Evolutionary conservation across 2,329 filamentous ascomycete species (phyloP).

Genomic region (Spiromastix sp.): DNA sequence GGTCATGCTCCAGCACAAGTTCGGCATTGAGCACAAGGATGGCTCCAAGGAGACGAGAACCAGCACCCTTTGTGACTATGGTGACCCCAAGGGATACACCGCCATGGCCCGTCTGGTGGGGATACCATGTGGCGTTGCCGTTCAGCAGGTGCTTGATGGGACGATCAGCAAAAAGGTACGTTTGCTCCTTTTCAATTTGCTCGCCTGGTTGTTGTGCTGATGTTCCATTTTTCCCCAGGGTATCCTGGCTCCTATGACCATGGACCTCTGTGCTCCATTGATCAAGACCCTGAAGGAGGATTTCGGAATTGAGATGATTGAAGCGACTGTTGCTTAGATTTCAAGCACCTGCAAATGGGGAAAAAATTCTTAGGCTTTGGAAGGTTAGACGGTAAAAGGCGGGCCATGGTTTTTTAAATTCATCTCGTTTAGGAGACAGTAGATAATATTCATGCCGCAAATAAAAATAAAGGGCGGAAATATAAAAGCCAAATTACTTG

Average conservation of each 20-base stretch:
- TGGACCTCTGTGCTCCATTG: constrained; percentile 60
- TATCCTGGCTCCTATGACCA: constrained; percentile 65
- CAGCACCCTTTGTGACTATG: constrained; percentile 74
- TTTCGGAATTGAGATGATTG: constrained; percentile 61
- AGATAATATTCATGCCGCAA: too few relatives aligned
- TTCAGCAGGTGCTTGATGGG: constrained; percentile 67
- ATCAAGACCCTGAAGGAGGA: constrained; percentile 70
- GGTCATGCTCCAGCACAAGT: constrained; percentile 55
- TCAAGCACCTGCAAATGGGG: too few relatives aligned
- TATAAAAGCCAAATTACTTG: too few relatives aligned
- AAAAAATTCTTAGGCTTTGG: too few relatives aligned
- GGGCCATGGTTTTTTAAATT: too few relatives aligned
- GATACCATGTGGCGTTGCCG: constrained; percentile 63
- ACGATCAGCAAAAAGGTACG: constrained; percentile 53
- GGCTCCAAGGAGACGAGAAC: constrained; percentile 67
- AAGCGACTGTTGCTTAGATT: constrained; percentile 45
- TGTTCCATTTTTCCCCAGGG: constrained; percentile 31
- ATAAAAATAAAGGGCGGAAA: too few relatives aligned
- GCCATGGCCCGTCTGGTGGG: constrained; percentile 79
- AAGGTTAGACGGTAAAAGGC: too few relatives aligned
- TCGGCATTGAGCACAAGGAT: constrained; percentile 73
- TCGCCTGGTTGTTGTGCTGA: background rate
- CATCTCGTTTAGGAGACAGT: too few relatives aligned
- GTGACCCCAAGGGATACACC: constrained; percentile 65
- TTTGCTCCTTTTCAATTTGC: background rate